A percentile compares a stretch with the other conserved stretches of the same genome.
These are phyloP conservation scores for Leptographium wingfieldii DNA, from an alignment of 2,329 filamentous ascomycete genomes.

Conservation along the genomic window DNA sequence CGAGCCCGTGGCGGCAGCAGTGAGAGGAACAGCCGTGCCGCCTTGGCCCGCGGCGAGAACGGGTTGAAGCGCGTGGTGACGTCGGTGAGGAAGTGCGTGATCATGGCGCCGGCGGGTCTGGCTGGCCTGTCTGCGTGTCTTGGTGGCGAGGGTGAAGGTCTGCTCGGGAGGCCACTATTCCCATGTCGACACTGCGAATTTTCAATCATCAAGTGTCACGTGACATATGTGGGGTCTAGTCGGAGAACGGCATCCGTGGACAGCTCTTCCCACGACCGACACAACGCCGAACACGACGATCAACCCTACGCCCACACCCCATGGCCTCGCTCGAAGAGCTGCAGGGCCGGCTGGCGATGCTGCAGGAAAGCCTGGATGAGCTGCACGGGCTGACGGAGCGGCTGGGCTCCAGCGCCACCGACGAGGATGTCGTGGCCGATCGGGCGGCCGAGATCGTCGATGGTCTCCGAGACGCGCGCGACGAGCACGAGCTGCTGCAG, in stretches of 20 bases:
- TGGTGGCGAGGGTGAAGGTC: too few species aligned
- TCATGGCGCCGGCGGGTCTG: conserved; percentile 39
- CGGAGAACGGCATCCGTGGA: too few species aligned
- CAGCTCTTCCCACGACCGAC: background rate
- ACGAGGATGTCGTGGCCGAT: conserved; percentile 50
- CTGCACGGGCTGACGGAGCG: conserved; percentile 46
- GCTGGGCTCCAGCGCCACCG: conserved; percentile 40
- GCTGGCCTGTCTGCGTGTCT: too few species aligned
- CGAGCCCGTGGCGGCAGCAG: conserved; percentile 72
- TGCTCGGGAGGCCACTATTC: too few species aligned
- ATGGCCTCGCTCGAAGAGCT: conserved; percentile 42
- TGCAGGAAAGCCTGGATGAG: conserved; percentile 49
- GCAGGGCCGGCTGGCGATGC: conserved; percentile 44
- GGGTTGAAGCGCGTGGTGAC: conserved; percentile 85
- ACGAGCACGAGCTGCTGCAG: conserved; percentile 67
- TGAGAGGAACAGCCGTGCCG: conserved; percentile 78
- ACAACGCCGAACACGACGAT: background rate
- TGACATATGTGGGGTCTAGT: too few species aligned
- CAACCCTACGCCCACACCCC: background rate
- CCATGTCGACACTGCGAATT: too few species aligned
- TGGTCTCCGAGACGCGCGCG: conserved; percentile 62
- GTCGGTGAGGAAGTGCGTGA: conserved; percentile 75
- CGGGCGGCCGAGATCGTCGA: conserved; percentile 71
- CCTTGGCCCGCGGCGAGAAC: conserved; percentile 66
- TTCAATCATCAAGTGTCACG: too few species aligned